phyloP scores from a whole-genome alignment of 352 stramenopile genomes.

The Thalassiosira livingstoniorum region DNA sequence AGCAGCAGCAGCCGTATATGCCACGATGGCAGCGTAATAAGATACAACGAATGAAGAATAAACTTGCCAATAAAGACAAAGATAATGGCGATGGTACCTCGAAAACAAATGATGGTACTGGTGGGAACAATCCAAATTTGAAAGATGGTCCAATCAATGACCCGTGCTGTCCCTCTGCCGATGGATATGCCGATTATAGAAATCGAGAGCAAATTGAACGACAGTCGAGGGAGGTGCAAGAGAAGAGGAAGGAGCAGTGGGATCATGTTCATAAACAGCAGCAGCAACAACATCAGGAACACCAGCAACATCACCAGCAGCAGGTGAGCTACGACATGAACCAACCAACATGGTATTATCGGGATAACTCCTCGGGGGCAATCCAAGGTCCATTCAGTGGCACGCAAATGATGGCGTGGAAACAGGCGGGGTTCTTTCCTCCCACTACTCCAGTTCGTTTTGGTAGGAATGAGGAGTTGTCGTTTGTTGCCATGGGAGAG shows the following conservation, averaged over 20 bases:
- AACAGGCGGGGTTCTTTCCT: conserved; percentile 76
- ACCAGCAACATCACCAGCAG: not conserved
- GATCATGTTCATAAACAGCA: conserved; percentile 17
- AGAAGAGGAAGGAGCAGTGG: conserved; percentile 23
- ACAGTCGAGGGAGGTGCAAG: conserved; percentile 33
- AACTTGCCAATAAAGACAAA: conserved; percentile 22
- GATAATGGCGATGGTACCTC: not conserved
- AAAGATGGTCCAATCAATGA: conserved; percentile 27
- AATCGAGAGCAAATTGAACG: conserved; percentile 61
- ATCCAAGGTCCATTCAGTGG: conserved; percentile 79
- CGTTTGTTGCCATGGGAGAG: conserved; percentile 40
- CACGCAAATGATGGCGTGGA: conserved; percentile 78
- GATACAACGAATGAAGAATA: conserved; percentile 41
- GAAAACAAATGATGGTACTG: not conserved
- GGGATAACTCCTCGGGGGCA: conserved; percentile 61
- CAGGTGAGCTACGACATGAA: conserved; percentile 19
- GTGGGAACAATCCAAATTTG: not conserved
- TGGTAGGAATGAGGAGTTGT: conserved; percentile 18
- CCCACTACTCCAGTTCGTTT: conserved; percentile 56
- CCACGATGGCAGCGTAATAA: conserved; percentile 57
- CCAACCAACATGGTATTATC: conserved; percentile 70
- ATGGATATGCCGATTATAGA: conserved; percentile 60
- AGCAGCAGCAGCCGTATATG: conserved; percentile 40
- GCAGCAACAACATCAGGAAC: conserved; percentile 4
- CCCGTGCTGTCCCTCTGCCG: conserved; percentile 53